A percentile compares a stretch with the other conserved stretches of the same genome.
Conservation (phyloP, 305 asterid species). For the Fraxinus sp. region DNA sequence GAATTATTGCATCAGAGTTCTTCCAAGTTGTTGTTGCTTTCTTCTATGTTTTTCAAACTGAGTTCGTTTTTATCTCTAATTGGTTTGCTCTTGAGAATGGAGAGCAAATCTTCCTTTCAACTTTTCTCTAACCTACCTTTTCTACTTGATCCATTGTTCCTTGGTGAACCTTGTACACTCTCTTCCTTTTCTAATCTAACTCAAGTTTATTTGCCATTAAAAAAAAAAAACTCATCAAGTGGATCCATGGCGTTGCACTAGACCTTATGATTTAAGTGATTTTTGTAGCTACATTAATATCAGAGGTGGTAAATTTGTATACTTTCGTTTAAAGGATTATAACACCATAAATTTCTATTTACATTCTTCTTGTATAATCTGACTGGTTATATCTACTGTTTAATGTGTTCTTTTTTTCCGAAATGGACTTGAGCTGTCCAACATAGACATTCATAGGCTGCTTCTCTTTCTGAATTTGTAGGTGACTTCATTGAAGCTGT, state of each 20-base stretch:
- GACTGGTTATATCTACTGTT: slow-evolving; percentile 13
- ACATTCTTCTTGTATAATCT: slow-evolving; percentile 7
- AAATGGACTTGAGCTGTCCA: background rate
- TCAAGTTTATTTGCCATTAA: background rate
- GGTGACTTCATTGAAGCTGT: slow-evolving; percentile 87
- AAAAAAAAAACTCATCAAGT: background rate
- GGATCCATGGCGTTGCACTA: background rate
- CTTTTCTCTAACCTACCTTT: background rate
- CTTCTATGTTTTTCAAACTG: background rate
- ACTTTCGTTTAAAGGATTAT: background rate
- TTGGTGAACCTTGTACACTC: background rate
- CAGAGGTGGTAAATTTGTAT: background rate
- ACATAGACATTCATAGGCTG: slow-evolving; percentile 14
- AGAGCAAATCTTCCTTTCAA: background rate
- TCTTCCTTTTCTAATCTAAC: background rate
- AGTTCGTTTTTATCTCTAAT: background rate
- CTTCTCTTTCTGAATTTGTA: slow-evolving; percentile 32
- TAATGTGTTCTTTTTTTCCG: slow-evolving; percentile 6
- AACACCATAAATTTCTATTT: background rate
- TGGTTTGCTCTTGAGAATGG: background rate
- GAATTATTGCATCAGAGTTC: background rate
- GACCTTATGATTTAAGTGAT: background rate
- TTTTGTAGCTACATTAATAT: background rate
- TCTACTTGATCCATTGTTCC: background rate
- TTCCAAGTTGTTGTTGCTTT: background rate